Conservation (phyloP, 2,329 filamentous ascomycete species). For the Eutypella sp. region DNA sequence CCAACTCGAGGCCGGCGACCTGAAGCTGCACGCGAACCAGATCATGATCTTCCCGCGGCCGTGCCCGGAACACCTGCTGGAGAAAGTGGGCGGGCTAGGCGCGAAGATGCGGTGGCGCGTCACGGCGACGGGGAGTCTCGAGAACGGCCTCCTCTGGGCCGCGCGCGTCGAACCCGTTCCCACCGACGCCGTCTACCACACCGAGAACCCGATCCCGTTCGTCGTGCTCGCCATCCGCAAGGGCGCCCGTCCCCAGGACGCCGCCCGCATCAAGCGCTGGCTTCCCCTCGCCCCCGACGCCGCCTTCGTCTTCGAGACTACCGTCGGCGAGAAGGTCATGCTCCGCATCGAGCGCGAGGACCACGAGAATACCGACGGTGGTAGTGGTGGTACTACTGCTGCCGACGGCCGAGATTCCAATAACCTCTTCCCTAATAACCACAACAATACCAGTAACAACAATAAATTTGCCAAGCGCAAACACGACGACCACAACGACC, state of each 20-base stretch:
- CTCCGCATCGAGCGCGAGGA: constrained; percentile 74
- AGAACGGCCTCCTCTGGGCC: constrained; percentile 86
- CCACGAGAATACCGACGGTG: constrained; percentile 51
- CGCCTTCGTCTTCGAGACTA: constrained; percentile 72
- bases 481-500: constrained; percentile 41
- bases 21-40: constrained; percentile 81
- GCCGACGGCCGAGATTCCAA: constrained; percentile 30
- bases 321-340: constrained; percentile 80
- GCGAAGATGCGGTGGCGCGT: constrained; percentile 81
- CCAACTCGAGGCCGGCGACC: constrained; percentile 57
- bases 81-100: constrained; percentile 83
- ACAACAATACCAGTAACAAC: too few species aligned
- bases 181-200: constrained; percentile 63
- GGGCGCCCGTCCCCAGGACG: constrained; percentile 72
- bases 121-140: constrained; percentile 66
- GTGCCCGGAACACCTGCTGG: constrained; percentile 65
- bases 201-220: constrained; percentile 71
- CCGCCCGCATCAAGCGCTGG: constrained; percentile 79
- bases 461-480: constrained; percentile 63
- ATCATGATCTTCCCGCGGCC: constrained; percentile 83
- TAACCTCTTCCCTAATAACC: constrained; percentile 55
- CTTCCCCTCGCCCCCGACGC: constrained; percentile 66
- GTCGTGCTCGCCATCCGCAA: constrained; percentile 79
- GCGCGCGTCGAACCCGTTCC: constrained; percentile 71
- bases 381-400: neutral